Base-by-base conservation (phyloP, 2,329 filamentous ascomycete genomes). In the Arthrobotrys sinensis region DNA sequence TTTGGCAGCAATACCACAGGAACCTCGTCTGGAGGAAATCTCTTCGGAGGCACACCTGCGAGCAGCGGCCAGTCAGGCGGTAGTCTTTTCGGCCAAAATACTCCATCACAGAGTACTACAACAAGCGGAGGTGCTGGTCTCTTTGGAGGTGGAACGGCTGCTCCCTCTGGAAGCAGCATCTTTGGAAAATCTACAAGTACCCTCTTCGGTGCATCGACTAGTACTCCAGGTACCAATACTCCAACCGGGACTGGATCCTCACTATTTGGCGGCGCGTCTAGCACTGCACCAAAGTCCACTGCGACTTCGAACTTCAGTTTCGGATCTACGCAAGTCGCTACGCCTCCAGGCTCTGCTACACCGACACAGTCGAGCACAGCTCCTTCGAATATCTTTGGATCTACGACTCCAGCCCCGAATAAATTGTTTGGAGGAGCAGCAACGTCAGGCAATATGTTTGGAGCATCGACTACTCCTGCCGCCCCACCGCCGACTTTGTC, bases 181-280 rank as follows among this genome's bases (percentile, higher is more conserved):
- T 76, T 76, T 70, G 72, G 72, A 11, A 76, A 76, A 16, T 76
- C 71, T 43, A 66, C 69, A 16, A 53, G 36, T 24, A 21, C 43
- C 7, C n/a, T 52, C n/a, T 64, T 76, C 10, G 64, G 64, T 11
- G 48, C 55, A 16, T 69, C 72, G n/a, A 76, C 57, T 11, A 76
- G 55, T 65, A 76, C 72, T 60, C 65, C 72, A n/a, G 72, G 72
- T 14, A 16, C 72, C n/a, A 76, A 28, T 40, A 76, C 72, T 4
- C 72, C 72, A 28, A 65, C 72, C 5, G 65, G 72, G 12, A 64
- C 65, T 14, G 68, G 55, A 5, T 24, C 36, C 8, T 21, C 55
- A 24, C 19, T 69, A 50, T 69, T 76, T 28, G 64, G 63, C 16
- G 62, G 62, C 55, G 55, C 46, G 28, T 46, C 71, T 12, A n/a